phyloP scores from a whole-genome alignment of 495 filamentous ascomycete species.

The Aspergillus carlsbadensis region DNA sequence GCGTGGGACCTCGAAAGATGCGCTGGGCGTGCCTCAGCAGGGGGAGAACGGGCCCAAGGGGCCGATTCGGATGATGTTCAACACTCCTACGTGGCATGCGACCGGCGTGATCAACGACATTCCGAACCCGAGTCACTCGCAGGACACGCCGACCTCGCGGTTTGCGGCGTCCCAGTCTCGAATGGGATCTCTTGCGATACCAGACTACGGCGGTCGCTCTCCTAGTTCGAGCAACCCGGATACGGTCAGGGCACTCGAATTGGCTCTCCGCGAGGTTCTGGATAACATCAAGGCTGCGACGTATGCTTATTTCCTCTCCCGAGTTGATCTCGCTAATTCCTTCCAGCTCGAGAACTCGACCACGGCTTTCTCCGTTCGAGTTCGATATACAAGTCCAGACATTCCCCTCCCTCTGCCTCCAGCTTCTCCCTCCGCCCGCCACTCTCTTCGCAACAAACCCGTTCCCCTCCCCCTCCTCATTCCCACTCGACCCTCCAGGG shows the following conservation, averaged over 20 bases:
- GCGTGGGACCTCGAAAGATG: constrained; percentile 27
- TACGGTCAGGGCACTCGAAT: constrained; percentile 73
- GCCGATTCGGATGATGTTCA: constrained; percentile 52
- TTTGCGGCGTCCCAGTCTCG: constrained; percentile 40
- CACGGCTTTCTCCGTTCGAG: constrained; percentile 64
- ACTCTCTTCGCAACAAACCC: constrained; percentile 70
- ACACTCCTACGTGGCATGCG: constrained; percentile 70
- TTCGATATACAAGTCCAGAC: constrained; percentile 79
- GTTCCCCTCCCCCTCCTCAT: constrained; percentile 68
- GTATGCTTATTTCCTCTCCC: constrained; percentile 44
- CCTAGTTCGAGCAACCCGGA: constrained; percentile 64
- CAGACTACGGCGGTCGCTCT: constrained; percentile 56
- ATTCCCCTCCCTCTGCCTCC: constrained; percentile 78
- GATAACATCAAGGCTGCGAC: constrained; percentile 77
- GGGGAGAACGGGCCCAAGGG: constrained; percentile 32
- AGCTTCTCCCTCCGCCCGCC: constrained; percentile 74
- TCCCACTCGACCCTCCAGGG: constrained; percentile 71
- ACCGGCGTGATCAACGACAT: constrained; percentile 83
- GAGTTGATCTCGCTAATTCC: constrained; percentile 2
- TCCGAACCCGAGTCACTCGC: constrained; percentile 42
- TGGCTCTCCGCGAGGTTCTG: constrained; percentile 78
- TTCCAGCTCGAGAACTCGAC: constrained; percentile 32
- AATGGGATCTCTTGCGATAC: constrained; percentile 50
- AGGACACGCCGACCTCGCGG: constrained; percentile 36
- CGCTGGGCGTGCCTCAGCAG: constrained; percentile 24